These are phyloP conservation scores for Cucumis melo DNA, from an alignment of 306 rosid species.

Conservation along the genomic window DNA sequence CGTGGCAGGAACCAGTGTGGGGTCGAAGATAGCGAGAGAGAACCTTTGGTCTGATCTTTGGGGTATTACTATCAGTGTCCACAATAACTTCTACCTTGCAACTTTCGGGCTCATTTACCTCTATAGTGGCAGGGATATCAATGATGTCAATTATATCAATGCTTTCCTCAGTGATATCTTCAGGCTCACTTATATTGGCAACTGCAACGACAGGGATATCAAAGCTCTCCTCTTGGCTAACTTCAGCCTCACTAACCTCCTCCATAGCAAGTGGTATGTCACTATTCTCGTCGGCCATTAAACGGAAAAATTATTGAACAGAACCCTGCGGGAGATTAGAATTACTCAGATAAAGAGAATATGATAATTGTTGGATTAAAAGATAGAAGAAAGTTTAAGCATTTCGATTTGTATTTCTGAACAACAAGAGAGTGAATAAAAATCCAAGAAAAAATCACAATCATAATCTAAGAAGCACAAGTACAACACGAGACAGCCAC, in stretches of 20 bases:
- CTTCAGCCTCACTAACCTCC: not conserved
- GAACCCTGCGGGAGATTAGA: not conserved
- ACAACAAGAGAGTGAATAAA: not conserved
- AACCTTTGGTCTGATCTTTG: conserved; percentile 15
- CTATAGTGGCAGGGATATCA: conserved; percentile 13
- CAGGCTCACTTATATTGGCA: not conserved
- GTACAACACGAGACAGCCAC: too few relatives aligned
- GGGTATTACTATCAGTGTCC: not conserved
- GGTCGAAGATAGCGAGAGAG: conserved; percentile 51
- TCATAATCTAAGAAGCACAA: not conserved
- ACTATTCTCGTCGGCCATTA: not conserved
- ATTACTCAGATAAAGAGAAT: not conserved
- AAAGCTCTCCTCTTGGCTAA: not conserved
- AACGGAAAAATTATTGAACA: not conserved
- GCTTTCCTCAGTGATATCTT: conserved; percentile 1
- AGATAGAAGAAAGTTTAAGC: not conserved
- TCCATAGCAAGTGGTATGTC: not conserved
- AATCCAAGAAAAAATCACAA: not conserved
- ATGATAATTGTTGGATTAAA: not conserved
- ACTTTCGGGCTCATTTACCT: not conserved
- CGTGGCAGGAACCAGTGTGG: conserved; percentile 61
- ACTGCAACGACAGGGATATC: conserved; percentile 6
- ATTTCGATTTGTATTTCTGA: not conserved
- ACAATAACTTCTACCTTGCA: not conserved
- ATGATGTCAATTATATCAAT: not conserved